Conservation (phyloP, 2,329 filamentous ascomycete species). For the Talaromyces albobiverticillius region DNA sequence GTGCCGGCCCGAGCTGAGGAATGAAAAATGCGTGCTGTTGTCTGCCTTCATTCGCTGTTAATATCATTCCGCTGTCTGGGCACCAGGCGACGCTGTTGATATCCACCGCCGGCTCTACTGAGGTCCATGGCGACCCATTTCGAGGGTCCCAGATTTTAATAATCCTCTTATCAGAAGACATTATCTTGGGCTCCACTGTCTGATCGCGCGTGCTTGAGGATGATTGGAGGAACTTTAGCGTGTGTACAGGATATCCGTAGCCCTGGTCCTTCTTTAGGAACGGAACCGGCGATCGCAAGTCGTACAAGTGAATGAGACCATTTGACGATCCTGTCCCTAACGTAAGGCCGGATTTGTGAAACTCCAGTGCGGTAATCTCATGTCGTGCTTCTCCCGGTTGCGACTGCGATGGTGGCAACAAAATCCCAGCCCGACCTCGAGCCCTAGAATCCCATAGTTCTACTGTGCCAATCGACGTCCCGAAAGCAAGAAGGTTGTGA, state of each 20-base stretch:
- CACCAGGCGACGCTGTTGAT: constrained; percentile 93
- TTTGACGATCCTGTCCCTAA: constrained; percentile 83
- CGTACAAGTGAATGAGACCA: constrained; percentile 86
- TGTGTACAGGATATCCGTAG: constrained; percentile 89
- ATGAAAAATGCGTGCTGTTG: constrained; percentile 96
- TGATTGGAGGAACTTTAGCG: constrained; percentile 63
- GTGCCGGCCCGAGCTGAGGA: constrained; percentile 86
- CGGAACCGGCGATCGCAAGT: constrained; percentile 82
- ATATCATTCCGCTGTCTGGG: constrained; percentile 86
- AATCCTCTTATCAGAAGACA: constrained; percentile 90
- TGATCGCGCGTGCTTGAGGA: constrained; percentile 72
- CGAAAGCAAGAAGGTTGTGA: constrained; percentile 88
- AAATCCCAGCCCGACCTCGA: constrained; percentile 73
- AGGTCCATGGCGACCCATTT: constrained; percentile 87
- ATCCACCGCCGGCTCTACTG: constrained; percentile 90
- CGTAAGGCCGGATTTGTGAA: constrained; percentile 77
- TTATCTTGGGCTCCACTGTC: constrained; percentile 66
- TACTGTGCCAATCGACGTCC: constrained; percentile 90
- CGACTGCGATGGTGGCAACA: constrained; percentile 55
- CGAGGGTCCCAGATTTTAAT: constrained; percentile 94
- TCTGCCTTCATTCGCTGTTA: constrained; percentile 94
- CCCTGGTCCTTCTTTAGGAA: constrained; percentile 92
- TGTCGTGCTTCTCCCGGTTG: constrained; percentile 42
- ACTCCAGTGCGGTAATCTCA: constrained; percentile 84
- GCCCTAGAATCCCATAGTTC: constrained; percentile 95